These are phyloP conservation scores for Cyclostephanos tholiformis DNA, from an alignment of 108 stramenopile genomes.

Conservation along the genomic window DNA sequence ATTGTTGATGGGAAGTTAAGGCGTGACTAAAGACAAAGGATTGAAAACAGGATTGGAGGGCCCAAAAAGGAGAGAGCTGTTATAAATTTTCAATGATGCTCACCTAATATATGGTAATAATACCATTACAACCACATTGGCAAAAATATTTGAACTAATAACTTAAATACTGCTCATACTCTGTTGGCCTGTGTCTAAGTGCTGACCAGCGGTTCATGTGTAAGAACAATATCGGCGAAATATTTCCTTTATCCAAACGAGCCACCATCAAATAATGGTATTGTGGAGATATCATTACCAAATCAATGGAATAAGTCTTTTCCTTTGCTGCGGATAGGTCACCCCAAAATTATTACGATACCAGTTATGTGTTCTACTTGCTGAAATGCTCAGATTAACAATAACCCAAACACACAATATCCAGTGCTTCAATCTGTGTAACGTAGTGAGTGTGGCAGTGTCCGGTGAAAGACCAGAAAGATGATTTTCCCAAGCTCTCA, in stretches of 20 bases:
- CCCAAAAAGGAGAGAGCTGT: too few species aligned
- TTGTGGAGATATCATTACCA: conserved; percentile 13
- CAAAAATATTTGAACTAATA: not conserved
- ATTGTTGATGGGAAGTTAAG: not conserved
- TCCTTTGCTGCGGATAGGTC: conserved; percentile 22
- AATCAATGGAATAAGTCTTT: conserved; percentile 23
- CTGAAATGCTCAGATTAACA: conserved; percentile 65
- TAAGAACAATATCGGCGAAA: too few species aligned
- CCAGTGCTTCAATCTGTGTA: conserved; percentile 36
- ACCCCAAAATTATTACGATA: conserved; percentile 37
- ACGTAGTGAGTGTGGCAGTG: conserved; percentile 5
- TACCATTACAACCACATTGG: too few species aligned
- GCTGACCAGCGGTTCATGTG: not conserved
- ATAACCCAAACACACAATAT: conserved; percentile 63
- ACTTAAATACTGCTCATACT: not conserved
- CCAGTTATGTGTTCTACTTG: conserved; percentile 57
- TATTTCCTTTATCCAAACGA: conserved; percentile 3
- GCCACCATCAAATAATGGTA: not conserved
- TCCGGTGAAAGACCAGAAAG: not conserved
- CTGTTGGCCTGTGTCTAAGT: not conserved
- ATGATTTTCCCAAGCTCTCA: conserved; percentile 4
- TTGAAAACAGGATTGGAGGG: not conserved
- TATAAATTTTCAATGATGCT: too few species aligned
- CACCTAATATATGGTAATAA: too few species aligned
- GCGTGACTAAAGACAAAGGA: conserved; percentile 1